phyloP scores from a whole-genome alignment of 257 asterid genomes.

The Solanum tacnaense region DNA sequence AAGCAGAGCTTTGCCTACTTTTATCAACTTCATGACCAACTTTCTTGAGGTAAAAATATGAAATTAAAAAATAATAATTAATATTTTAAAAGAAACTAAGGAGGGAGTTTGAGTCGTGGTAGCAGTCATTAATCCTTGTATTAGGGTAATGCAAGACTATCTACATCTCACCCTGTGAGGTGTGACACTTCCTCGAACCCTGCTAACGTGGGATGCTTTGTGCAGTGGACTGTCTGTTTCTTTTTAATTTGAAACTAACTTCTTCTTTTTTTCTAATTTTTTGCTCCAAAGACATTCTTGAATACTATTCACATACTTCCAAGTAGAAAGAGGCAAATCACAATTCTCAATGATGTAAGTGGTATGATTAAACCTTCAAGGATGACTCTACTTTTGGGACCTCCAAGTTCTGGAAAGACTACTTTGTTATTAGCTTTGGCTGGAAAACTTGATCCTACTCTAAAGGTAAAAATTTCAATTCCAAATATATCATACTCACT shows the following conservation, averaged over 20 bases:
- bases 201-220: neutral
- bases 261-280: neutral
- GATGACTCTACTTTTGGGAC: neutral
- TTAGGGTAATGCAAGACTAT: neutral
- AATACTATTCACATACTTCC: constrained; percentile 29
- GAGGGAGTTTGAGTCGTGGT: neutral
- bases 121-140: neutral
- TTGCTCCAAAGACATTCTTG: neutral
- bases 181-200: neutral
- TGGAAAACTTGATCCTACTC: constrained; percentile 44
- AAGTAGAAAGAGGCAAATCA: constrained; percentile 37
- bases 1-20: neutral
- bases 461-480: constrained; percentile 18
- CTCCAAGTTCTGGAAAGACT: constrained; percentile 2
- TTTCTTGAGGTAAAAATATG: neutral
- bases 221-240: neutral
- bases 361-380: constrained; percentile 59
- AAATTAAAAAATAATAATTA: neutral
- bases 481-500: neutral
- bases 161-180: neutral
- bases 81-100: neutral
- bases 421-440: constrained; percentile 55
- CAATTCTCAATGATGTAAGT: constrained; percentile 51
- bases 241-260: neutral
- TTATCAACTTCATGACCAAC: neutral